Evolutionary conservation across 2,329 filamentous ascomycete genomes (phyloP).

Genomic region (Emergomyces pasteurianus): DNA sequence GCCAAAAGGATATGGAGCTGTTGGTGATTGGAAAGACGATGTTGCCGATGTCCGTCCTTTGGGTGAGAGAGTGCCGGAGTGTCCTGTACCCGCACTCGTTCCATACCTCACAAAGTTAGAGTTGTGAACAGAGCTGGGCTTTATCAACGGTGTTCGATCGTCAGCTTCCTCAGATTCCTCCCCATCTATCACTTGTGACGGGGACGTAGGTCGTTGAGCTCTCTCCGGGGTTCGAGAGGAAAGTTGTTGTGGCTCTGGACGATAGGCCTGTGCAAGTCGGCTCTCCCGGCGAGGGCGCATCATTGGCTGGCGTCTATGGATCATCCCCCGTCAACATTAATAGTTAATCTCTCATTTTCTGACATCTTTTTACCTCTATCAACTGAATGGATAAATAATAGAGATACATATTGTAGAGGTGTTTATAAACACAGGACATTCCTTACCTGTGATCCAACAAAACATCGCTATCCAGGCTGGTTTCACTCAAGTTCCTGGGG

Average conservation of each 20-base stretch:
- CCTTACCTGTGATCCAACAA: constrained; percentile 71
- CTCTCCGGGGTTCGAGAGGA: constrained; percentile 1
- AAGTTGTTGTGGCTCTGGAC: constrained; percentile 15
- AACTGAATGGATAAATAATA: background rate
- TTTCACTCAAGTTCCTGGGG: constrained; percentile 57
- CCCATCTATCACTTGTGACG: constrained; percentile 2
- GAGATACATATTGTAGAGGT: background rate
- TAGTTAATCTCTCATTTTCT: background rate
- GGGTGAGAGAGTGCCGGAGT: background rate
- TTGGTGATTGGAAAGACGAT: background rate
- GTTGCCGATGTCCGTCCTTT: background rate
- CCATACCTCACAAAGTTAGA: constrained; percentile 9
- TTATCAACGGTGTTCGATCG: constrained; percentile 13
- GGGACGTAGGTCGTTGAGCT: background rate
- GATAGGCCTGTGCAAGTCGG: constrained; percentile 28
- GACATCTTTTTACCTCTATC: background rate
- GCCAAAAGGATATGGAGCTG: background rate
- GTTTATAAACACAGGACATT: background rate
- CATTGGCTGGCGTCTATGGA: constrained; percentile 43
- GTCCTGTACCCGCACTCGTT: background rate
- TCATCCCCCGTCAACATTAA: background rate
- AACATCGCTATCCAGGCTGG: constrained; percentile 79
- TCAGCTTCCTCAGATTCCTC: constrained; percentile 9
- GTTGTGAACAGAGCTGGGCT: constrained; percentile 7
- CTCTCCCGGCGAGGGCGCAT: constrained; percentile 53